Percentiles rank a stretch among this genome's conserved stretches.
phyloP scores from a whole-genome alignment of 495 filamentous ascomycete species.

The Penicillium ucsense region DNA sequence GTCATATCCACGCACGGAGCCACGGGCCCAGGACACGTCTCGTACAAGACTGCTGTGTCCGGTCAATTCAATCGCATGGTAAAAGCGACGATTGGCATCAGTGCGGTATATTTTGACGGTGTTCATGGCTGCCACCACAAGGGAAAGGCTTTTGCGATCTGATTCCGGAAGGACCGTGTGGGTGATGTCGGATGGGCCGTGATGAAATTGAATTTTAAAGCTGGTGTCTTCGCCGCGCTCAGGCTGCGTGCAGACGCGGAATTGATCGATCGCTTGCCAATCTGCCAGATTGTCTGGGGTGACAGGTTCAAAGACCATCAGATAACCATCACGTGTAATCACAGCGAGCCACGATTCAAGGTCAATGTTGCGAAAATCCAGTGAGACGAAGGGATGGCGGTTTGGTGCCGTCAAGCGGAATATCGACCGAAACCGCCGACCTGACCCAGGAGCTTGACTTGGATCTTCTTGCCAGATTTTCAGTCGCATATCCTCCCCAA shows the following conservation, averaged over 20 bases:
- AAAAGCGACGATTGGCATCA: slow-evolving; percentile 57
- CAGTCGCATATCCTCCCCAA: slow-evolving; percentile 79
- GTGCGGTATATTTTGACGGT: slow-evolving; percentile 72
- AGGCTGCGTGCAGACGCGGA: slow-evolving; percentile 51
- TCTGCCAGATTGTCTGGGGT: slow-evolving; percentile 72
- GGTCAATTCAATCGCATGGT: slow-evolving; percentile 63
- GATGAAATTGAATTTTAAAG: slow-evolving; percentile 79
- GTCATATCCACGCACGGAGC: slow-evolving; percentile 77
- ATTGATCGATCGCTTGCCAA: slow-evolving; percentile 64
- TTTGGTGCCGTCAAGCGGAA: slow-evolving; percentile 46
- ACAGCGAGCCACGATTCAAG: slow-evolving; percentile 73
- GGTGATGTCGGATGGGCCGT: slow-evolving; percentile 69
- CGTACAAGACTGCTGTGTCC: slow-evolving; percentile 70
- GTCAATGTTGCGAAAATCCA: slow-evolving; percentile 69
- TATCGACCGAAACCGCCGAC: slow-evolving; percentile 66
- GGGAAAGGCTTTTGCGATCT: slow-evolving; percentile 56
- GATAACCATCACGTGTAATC: slow-evolving; percentile 67
- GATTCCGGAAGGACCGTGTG: slow-evolving; percentile 67
- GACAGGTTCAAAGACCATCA: slow-evolving; percentile 77
- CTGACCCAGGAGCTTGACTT: slow-evolving; percentile 55
- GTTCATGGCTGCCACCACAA: slow-evolving; percentile 80
- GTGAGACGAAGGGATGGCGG: slow-evolving; percentile 59
- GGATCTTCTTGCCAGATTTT: slow-evolving; percentile 87
- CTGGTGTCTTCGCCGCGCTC: slow-evolving; percentile 70
- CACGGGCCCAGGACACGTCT: slow-evolving; percentile 87